Conservation (phyloP, 192 early-diverging fungal species). For the Lobosporangium transversale region DNA sequence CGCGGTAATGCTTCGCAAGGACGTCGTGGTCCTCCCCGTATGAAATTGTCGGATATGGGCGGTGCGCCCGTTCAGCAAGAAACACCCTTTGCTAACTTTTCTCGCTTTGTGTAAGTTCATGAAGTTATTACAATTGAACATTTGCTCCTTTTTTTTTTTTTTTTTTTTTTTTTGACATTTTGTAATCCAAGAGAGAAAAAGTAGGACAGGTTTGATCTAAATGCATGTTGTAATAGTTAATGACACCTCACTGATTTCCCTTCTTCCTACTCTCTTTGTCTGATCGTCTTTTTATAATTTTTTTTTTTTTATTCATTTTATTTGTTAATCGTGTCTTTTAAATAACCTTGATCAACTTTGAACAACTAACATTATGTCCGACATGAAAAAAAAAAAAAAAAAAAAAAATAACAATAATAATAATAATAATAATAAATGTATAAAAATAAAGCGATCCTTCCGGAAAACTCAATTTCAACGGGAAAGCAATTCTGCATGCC, state of each 20-base stretch:
- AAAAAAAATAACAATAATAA: too few species aligned
- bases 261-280: too few species aligned
- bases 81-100: slow-evolving; percentile 74
- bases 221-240: too few species aligned
- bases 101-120: slow-evolving; percentile 71
- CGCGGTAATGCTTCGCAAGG: slow-evolving; percentile 23
- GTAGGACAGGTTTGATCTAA: too few species aligned
- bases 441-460: slow-evolving; percentile 69
- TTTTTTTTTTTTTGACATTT: too few species aligned
- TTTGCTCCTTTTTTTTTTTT: slow-evolving; percentile 10
- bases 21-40: slow-evolving; percentile 34
- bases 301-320: slow-evolving; percentile 14
- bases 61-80: slow-evolving; percentile 30
- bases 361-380: not conserved
- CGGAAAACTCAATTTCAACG: slow-evolving; percentile 90
- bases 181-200: too few species aligned
- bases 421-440: too few species aligned
- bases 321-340: not conserved
- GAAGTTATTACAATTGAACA: too few species aligned
- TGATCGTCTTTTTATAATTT: too few species aligned
- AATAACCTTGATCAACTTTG: not conserved
- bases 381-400: too few species aligned
- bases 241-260: too few species aligned
- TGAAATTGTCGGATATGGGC: slow-evolving; percentile 35
- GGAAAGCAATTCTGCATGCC: slow-evolving; percentile 90